Base-by-base conservation (phyloP, 192 early-diverging fungal genomes). In the Phycomyces blakesleeanus region DNA sequence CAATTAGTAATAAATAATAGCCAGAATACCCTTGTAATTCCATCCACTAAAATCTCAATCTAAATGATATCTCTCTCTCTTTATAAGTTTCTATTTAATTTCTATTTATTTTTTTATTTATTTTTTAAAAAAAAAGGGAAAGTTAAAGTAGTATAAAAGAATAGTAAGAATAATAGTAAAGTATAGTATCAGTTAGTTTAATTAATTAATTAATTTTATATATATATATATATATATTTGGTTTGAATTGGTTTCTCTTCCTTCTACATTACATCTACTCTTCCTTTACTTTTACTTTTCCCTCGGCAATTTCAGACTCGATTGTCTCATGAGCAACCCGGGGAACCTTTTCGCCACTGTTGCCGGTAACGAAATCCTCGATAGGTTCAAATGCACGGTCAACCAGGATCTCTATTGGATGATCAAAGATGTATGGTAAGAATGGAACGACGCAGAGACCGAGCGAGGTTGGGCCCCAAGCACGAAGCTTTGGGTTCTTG, bases 371-470 rank as follows among this genome's bases (percentile, higher is more conserved):
- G 47, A 21, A 75, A 67, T 54, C 41, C 18, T 72, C 70, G 29
- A 81, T 38, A 62, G 70, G 76, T 41, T 85, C 81, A 70, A 89
- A 87, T 9, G 76, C 66, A 38, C 73, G 76, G 56, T 86, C 87
- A 12, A 89, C 77, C 11, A 76, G 63, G 20, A 69, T 63, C 62
- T 89, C 87, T 18, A 85, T 64, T 14, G 85, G 81, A 37, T 89
- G 75, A 68, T 89, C 87, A 57, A 82, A 85, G 63, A 89, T 78
- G 39, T 72, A 70, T 15, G 87, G 87, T 39, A 89, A 66, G 56
- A 80, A 67, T 7, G 87, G 87, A 10, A 89, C 72, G 27, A 87
- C 69, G 27, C 67, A 57, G n/a, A 89, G 74, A 66, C 87, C 87
- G 29, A 79, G 64, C 1, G 68, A 67, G 9, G 87, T 83, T 3